Evolutionary conservation across 805 yeast species (phyloP).

Genomic region (Saccharomycopsis capsularis): DNA sequence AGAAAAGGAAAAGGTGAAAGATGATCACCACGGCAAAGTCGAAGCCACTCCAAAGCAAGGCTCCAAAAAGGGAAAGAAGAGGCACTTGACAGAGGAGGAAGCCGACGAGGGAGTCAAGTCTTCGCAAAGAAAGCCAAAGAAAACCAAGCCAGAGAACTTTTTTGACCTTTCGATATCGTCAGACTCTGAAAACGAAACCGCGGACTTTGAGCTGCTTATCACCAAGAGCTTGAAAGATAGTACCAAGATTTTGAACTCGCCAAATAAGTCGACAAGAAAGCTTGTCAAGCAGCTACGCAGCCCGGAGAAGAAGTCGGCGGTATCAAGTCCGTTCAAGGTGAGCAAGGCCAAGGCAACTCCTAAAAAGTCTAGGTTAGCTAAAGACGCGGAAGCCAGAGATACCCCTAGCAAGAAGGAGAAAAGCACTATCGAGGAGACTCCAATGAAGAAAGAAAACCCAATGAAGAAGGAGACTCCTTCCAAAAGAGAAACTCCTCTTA

Average conservation of each 20-base stretch:
- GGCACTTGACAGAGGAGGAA: conserved; percentile 4
- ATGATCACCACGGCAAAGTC: background rate
- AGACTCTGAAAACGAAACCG: background rate
- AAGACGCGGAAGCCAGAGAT: background rate
- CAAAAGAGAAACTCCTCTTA: conserved; percentile 1
- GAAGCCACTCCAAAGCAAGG: background rate
- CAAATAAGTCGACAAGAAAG: conserved; percentile 10
- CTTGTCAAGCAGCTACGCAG: conserved; percentile 6
- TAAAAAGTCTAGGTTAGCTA: background rate
- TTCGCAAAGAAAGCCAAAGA: conserved; percentile 5
- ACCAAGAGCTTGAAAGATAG: conserved; percentile 18
- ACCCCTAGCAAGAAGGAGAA: background rate
- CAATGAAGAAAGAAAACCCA: background rate
- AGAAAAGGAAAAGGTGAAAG: background rate
- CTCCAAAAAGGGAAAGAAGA: conserved; percentile 3
- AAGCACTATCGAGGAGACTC: background rate
- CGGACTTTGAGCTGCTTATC: conserved; percentile 13
- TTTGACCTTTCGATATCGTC: conserved; percentile 13
- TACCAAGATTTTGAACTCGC: conserved; percentile 17
- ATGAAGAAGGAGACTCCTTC: background rate
- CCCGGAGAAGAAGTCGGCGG: conserved; percentile 4
- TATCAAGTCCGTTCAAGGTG: background rate
- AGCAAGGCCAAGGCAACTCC: background rate
- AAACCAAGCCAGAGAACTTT: conserved; percentile 8
- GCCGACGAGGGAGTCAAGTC: conserved; percentile 1